A percentile compares a stretch with the other conserved stretches of the same genome.
These are phyloP conservation scores for Platanthera guangdongensis DNA, from an alignment of 106 monocot species.

Conservation along the genomic window DNA sequence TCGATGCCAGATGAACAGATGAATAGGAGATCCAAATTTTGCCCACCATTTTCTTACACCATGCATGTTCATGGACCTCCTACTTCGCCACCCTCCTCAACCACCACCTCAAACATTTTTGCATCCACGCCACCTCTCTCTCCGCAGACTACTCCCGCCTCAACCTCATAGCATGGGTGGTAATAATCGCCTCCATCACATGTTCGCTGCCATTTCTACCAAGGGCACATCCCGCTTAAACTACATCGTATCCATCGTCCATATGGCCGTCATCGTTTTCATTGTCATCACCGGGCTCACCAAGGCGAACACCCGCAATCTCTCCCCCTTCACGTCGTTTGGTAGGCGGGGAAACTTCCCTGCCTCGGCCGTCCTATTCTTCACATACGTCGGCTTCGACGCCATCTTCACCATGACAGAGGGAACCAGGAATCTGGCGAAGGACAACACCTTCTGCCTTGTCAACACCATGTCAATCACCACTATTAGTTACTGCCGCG, in stretches of 20 bases:
- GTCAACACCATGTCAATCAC: conserved; percentile 16
- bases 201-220: conserved; percentile 52
- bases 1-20: too few relatives aligned
- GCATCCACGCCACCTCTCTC: conserved; percentile 55
- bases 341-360: conserved; percentile 59
- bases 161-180: conserved; percentile 70
- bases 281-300: conserved; percentile 69
- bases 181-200: conserved; percentile 34
- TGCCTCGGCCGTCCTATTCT: conserved; percentile 75
- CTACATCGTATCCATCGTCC: conserved; percentile 68
- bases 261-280: conserved; percentile 59
- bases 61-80: conserved; percentile 87
- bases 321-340: conserved; percentile 47
- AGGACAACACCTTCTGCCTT: conserved; percentile 17
- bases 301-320: conserved; percentile 55
- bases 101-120: conserved; percentile 62
- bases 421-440: conserved; percentile 69
- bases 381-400: conserved; percentile 80
- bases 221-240: conserved; percentile 87
- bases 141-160: conserved; percentile 49
- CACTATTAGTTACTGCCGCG: conserved; percentile 7
- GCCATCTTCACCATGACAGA: conserved; percentile 79
- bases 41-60: too few relatives aligned
- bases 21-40: too few relatives aligned
- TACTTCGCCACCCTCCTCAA: conserved; percentile 86